Evolutionary conservation across 179 eudicot species (phyloP), one percentile per base, ranked within the genome.

Genomic region (Beta lomatogona): DNA sequence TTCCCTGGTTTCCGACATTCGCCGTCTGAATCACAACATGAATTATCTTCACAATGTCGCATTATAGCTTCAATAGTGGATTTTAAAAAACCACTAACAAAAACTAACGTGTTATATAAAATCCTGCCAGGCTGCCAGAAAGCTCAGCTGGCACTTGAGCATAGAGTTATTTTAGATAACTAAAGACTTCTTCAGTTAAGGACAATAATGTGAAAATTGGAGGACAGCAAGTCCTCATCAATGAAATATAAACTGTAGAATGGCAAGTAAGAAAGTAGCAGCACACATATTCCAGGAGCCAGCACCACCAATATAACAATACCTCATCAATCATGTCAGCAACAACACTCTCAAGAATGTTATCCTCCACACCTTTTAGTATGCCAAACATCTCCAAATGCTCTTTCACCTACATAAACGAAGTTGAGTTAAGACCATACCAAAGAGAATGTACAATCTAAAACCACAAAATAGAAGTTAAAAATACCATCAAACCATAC

Each of bases 301-400:
- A 36, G 61, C 15, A 25, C 19, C 8, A 70, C 15, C 19, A 22
- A 45, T 36, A 58, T 3, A 41, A 31, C 65, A 57, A 75, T 75
- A 93, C 99, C 83, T 97, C 99, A 80, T 95, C 95, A 71, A 92
- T 89, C 97, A 97, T 97, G 87, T 88, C 91, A 84, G 81, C 81
- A 71, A 95, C 98, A 77, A 61, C 89, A 80, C 76, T 85, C 61
- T 88, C 92, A 86, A 92, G 68, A 71, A 82, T 85, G 67, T 93
- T 93, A 86, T 90, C 95, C 80, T 88, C 79, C 66, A 94, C 98
- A 68, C 98, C 97, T 87, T 97, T 97, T 84, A 97, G 72, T 80
- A 86, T 75, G 78, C 94, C 98, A 93, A 93, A 97, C 69, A 97
- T 81, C 88, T 93, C 97, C 88, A 97, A 89, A 88, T 97, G 99